Base-by-base conservation (phyloP, 2,329 filamentous ascomycete genomes). In the Fonsecaea multimorphosa region DNA sequence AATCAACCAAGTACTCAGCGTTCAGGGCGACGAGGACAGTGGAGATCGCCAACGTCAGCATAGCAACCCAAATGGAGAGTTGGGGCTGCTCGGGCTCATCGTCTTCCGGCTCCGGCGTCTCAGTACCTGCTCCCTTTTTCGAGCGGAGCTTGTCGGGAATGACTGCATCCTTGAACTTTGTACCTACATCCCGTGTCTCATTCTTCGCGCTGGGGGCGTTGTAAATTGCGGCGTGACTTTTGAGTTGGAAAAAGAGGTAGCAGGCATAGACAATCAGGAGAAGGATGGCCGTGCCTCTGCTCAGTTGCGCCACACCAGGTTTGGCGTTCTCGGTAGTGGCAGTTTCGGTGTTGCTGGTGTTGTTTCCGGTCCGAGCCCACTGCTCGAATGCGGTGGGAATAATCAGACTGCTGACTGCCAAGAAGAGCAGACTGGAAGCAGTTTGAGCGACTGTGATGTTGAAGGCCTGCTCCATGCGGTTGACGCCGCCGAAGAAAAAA, bases 361-460 rank as follows among this genome's bases (percentile, higher is more conserved):
- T 60, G 63, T 60, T 55, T 40, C 58, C 67, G 73, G 78, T 76
- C 11, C 75, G 70, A 38, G 82, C 82, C 79, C 81, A 88, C 32
- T 82, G 80, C 68, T 91, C 85, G 76, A 96, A 97, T 4, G 94
- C 92, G 5, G 93, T 96, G 0, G 94, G 94, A 29, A 97, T 92
- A 71, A 97, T 94, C 71, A 97, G 83, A 73, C 88, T 90, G 57
- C 89, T 89, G 40, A 96, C 91, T 14, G 91, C 89, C 22, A 96
- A 83, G 12, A 91, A 89, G 22, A 96, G 85, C 59, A 96, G 80
- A 73, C 90, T 92, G 14, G 93, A 89, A 2, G 93, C 91, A 0
- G 93, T 97, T 77, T 97, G 93, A 0, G 93, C 93, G 6, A 97
- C 93, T 0, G 91, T 94, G 36, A 91, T 87, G 81, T 97, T 97